phyloP scores from a whole-genome alignment of 805 yeast species.

The Scheffersomyces lignosus region DNA sequence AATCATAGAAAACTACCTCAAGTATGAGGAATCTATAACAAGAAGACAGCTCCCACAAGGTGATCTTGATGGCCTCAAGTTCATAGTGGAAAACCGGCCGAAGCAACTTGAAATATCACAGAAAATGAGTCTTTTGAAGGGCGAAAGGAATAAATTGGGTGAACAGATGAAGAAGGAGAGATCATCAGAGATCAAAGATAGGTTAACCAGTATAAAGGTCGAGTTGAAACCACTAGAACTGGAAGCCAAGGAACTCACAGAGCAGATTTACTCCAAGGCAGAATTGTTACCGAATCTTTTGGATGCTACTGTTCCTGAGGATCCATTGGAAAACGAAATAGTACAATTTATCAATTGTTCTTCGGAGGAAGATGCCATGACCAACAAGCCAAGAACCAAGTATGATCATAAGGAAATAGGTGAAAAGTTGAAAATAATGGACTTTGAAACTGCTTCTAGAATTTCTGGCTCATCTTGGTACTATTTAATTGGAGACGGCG shows the following conservation, averaged over 20 bases:
- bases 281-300: slow-evolving; percentile 65
- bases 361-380: slow-evolving; percentile 26
- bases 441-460: slow-evolving; percentile 68
- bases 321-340: slow-evolving; percentile 41
- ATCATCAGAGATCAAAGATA: slow-evolving; percentile 10
- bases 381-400: slow-evolving; percentile 9
- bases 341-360: slow-evolving; percentile 54
- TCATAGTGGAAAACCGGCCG: slow-evolving; percentile 24
- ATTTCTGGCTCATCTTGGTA: slow-evolving; percentile 89
- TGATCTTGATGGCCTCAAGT: slow-evolving; percentile 20
- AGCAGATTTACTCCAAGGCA: slow-evolving; percentile 37
- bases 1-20: slow-evolving; percentile 17
- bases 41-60: slow-evolving; percentile 23
- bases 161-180: slow-evolving; percentile 17
- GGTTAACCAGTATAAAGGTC: slow-evolving; percentile 24
- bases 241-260: slow-evolving; percentile 27
- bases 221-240: slow-evolving; percentile 27
- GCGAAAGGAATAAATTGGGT: slow-evolving; percentile 27
- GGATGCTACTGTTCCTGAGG: slow-evolving; percentile 45
- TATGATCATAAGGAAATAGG: slow-evolving; percentile 75
- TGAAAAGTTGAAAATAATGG: slow-evolving; percentile 61
- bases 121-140: slow-evolving; percentile 25
- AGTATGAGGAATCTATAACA: slow-evolving; percentile 27
- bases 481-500: slow-evolving; percentile 81
- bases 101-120: slow-evolving; percentile 20